Evolutionary conservation across 2,329 filamentous ascomycete genomes (phyloP), one percentile per base, ranked within the genome.

Genomic region (Ophiostoma perfectum): DNA sequence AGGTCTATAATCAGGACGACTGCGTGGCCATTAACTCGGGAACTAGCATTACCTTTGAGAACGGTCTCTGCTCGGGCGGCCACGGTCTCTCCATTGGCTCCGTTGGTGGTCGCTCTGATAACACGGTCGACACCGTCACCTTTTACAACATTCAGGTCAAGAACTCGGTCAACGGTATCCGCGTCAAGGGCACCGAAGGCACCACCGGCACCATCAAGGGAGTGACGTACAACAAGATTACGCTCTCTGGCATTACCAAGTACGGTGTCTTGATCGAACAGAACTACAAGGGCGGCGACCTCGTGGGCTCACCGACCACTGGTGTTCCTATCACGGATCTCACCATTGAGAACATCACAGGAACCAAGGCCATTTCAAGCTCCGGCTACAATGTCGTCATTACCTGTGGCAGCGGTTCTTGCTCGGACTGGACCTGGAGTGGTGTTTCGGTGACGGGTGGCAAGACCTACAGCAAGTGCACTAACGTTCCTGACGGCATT

Each of bases 1-100:
- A 78, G 45, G 79, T 88, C 67, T 81, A 84, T 74, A 88, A 87
- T 78, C 85, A 88, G 76, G 85, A 88, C 69, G 85, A 88, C 73
- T 88, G 85, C 72, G 78, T 88, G 7, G 84, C 85, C 39, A 74
- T 85, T 70, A 88, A 81, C 67, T 72, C 70, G 36, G 72, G 72
- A 42, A 65, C 66, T 62, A 77, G 76, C 71, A 79, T 79, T 68
- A 73, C 75, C 14, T 79, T 83, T 73, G 76, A 76, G 4, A 77
- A 78, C 55, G 78, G 78, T 36, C 77, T 78, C 18, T 85, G 83
- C 75, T 78, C 78, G 2, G 82, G 82, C 36, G 82, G 83, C n/a
- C 84, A 86, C 74, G 85, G 85, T 66, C 77, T 88, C 18, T 84
- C 82, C 68, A 86, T 88, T 72, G 70, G 70, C 60, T 71, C 70